Base-by-base conservation (phyloP, 169 alveolate genomes). In the Cryptosporidium parvum region DNA sequence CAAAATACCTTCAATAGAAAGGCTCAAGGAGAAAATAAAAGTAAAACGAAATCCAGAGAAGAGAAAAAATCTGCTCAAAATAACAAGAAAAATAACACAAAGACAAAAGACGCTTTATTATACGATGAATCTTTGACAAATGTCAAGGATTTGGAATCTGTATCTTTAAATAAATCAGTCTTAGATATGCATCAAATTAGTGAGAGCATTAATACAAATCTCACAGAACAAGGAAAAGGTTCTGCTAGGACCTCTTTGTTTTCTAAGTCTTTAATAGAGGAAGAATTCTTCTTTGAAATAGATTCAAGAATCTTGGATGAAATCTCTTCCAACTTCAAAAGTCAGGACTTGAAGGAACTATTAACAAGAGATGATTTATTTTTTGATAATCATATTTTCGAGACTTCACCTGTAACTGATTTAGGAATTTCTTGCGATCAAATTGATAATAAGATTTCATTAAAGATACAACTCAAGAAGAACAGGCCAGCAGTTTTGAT, bases 401-500 rank as follows among this genome's bases (percentile, higher is more conserved):
- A 80, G 70, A 45, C 61, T 12, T 59, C 69, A 58, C 87, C 87
- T 6, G 39, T 80, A 31, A 61, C 80, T 21, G 52, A 80, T 8
- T 65, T 80, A 33, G 56, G 35, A 2, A 31, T 80, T 59, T 61
- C 73, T 62, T 39, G 29, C 18, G 45, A 37, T 29, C 67, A 37
- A 21, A 6, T 48, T 70, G 72, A 71, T 39, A 91, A 67, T 23
- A 29, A 65, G 14, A 31, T 65, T 9, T 31, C 72, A 1, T 26
- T 80, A 48, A 39, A 52, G 37, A 85, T 72, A 16, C 48, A 39
- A 33, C 42, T 85, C 6, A 65, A 71, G 69, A 45, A 84, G 33
- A 84, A 92, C 56, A 92, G 97, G 71, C 96, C 97, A 9, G 94
- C 94, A n/a, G 85, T 95, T n/a, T 58, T 95, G 84, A 86, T 97